These are phyloP conservation scores for Magnaporthiopsis incrustans DNA, from an alignment of 2,329 filamentous ascomycete genomes.

Conservation along the genomic window DNA sequence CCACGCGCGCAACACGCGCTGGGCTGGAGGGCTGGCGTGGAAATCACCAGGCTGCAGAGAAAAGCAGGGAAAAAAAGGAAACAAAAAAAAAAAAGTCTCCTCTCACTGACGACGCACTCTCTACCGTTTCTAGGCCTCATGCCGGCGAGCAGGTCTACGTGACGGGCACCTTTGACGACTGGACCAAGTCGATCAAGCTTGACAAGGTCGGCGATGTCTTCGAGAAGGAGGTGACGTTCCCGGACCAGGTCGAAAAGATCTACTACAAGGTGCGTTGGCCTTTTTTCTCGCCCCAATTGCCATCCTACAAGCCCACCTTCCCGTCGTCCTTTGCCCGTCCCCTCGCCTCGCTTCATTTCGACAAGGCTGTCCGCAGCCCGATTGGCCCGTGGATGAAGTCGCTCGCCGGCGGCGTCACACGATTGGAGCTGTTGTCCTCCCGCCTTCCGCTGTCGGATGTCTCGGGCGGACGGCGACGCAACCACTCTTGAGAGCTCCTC, in stretches of 20 bases:
- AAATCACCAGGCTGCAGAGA: background rate
- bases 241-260: slow-evolving; percentile 61
- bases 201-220: slow-evolving; percentile 67
- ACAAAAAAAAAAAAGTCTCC: background rate
- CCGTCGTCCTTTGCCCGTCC: background rate
- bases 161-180: slow-evolving; percentile 92
- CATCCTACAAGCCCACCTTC: background rate
- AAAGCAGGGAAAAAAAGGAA: too few species aligned
- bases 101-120: background rate
- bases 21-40: background rate
- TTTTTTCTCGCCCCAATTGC: background rate
- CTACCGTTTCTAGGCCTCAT: slow-evolving; percentile 60
- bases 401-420: background rate
- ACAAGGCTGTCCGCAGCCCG: background rate
- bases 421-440: background rate
- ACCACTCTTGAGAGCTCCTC: background rate
- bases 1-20: background rate
- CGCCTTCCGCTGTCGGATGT: background rate
- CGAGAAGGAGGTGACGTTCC: slow-evolving; percentile 71
- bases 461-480: background rate
- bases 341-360: slow-evolving; percentile 3
- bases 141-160: slow-evolving; percentile 82
- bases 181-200: slow-evolving; percentile 79
- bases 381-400: background rate
- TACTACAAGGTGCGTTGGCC: slow-evolving; percentile 77